phyloP scores from a whole-genome alignment of 2,329 filamentous ascomycete species.

The Xylaria sp. region DNA sequence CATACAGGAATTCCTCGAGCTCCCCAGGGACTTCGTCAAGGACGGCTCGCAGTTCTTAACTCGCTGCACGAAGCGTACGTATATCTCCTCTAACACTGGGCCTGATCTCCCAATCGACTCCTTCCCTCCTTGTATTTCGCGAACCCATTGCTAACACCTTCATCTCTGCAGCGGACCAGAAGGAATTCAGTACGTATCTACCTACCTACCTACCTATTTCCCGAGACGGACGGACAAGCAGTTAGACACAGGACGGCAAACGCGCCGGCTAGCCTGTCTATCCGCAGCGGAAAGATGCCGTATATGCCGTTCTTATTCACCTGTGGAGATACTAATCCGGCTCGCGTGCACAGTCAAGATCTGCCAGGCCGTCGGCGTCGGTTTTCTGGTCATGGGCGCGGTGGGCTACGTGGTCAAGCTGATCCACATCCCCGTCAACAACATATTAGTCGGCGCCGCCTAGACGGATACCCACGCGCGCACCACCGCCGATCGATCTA shows the following conservation, averaged over 20 bases:
- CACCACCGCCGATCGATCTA: no score
- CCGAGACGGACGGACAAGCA: not conserved
- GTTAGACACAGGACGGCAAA: no score
- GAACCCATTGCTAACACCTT: conserved; percentile 21
- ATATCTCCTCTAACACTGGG: not conserved
- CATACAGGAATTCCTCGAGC: conserved; percentile 70
- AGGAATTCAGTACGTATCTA: conserved; percentile 56
- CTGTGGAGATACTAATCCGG: not conserved
- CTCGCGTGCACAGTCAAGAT: conserved; percentile 10
- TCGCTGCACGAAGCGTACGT: conserved; percentile 64
- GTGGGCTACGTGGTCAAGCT: conserved; percentile 73
- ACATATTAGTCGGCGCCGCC: conserved; percentile 69
- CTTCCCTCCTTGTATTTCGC: not conserved
- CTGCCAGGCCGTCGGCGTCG: conserved; percentile 64
- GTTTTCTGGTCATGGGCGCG: conserved; percentile 71
- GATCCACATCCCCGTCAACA: conserved; percentile 72
- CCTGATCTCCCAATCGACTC: conserved; percentile 1
- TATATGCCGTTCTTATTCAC: not conserved
- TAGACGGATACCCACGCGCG: conserved; percentile 38
- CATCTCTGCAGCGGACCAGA: conserved; percentile 46
- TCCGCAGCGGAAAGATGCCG: conserved; percentile 26
- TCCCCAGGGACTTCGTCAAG: conserved; percentile 66
- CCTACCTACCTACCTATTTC: conserved; percentile 21
- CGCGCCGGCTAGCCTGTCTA: no score
- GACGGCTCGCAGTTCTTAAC: conserved; percentile 65